Evolutionary conservation across 305 asterid genomes (phyloP).

Genomic region (Stenogyne calaminthoides): DNA sequence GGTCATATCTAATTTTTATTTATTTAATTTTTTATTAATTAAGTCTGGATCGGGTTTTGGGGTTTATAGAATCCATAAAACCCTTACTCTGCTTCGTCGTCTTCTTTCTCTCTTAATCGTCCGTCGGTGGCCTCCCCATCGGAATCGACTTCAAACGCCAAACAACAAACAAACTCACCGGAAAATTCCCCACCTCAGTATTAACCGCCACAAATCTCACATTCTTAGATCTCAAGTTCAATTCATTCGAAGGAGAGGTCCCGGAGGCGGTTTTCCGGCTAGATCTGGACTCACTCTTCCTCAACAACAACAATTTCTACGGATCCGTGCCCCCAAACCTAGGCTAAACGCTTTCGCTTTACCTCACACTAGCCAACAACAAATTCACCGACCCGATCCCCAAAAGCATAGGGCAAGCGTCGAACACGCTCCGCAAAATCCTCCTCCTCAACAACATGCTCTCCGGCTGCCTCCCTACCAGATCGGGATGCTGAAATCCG

Average conservation of each 20-base stretch:
- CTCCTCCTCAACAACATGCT: slow-evolving; percentile 48
- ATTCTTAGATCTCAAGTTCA: slow-evolving; percentile 64
- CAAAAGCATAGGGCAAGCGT: slow-evolving; percentile 44
- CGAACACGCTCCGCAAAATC: slow-evolving; percentile 37
- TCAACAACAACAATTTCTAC: slow-evolving; percentile 57
- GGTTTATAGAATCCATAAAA: too few species aligned
- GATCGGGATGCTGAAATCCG: slow-evolving; percentile 46
- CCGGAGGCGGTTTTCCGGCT: slow-evolving; percentile 47
- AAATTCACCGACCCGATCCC: slow-evolving; percentile 54
- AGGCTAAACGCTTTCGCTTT: slow-evolving; percentile 45
- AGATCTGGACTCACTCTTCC: slow-evolving; percentile 61
- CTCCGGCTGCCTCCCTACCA: slow-evolving; percentile 61
- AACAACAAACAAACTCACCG: slow-evolving; percentile 60
- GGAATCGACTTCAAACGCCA: slow-evolving; percentile 16
- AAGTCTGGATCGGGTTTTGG: too few species aligned
- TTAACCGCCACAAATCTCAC: slow-evolving; percentile 48
- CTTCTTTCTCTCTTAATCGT: too few species aligned
- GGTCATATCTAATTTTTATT: too few species aligned
- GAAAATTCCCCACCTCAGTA: slow-evolving; percentile 49
- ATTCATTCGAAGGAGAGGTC: slow-evolving; percentile 39
- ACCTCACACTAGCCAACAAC: slow-evolving; percentile 61
- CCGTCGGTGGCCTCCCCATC: slow-evolving; percentile 40
- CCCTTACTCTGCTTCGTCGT: too few species aligned
- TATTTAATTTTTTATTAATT: too few species aligned
- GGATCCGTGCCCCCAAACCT: slow-evolving; percentile 46